phyloP scores from a whole-genome alignment of 768 basidiomycete genomes.

The Rubroboletus pulcherrimus region DNA sequence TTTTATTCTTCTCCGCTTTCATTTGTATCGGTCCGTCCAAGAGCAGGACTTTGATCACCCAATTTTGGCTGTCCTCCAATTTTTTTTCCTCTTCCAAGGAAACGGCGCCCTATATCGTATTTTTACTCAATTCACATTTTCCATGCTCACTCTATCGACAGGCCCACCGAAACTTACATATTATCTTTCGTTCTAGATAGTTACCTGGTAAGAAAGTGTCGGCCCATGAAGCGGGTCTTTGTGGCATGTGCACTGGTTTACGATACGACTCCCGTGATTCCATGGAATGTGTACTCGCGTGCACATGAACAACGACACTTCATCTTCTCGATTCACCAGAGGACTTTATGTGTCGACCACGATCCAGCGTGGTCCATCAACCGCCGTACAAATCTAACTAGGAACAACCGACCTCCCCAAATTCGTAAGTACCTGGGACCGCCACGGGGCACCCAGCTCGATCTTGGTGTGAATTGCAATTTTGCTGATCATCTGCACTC shows the following conservation, averaged over 20 bases:
- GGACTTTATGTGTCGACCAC: background rate
- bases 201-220: no score
- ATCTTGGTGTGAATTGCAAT: constrained; percentile 52
- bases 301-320: background rate
- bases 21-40: no score
- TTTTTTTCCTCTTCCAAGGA: no score
- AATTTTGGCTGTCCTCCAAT: no score
- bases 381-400: constrained; percentile 19
- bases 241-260: background rate
- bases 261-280: background rate
- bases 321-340: background rate
- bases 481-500: constrained; percentile 38
- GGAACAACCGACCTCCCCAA: constrained; percentile 37
- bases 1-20: no score
- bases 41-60: no score
- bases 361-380: constrained; percentile 10
- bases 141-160: no score
- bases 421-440: constrained; percentile 45
- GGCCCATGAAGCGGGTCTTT: background rate
- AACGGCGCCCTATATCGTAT: no score
- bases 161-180: no score
- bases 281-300: background rate
- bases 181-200: no score
- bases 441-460: constrained; percentile 39
- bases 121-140: no score